Percentiles rank a stretch among this genome's conserved stretches.
Evolutionary conservation across 83 land plant species (phyloP).

Genomic region (Larix sibirica): DNA sequence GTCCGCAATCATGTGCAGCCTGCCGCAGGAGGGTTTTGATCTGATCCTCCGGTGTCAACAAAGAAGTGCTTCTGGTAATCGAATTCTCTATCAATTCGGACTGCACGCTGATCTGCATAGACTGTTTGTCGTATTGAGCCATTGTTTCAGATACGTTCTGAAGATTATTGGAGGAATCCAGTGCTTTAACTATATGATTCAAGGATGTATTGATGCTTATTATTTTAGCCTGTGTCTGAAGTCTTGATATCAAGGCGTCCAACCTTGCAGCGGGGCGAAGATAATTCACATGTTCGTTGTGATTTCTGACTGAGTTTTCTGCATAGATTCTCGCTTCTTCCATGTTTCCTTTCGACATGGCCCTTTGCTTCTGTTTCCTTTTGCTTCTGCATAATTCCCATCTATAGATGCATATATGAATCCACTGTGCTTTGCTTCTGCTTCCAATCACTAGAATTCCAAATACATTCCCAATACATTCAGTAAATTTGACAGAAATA

Average conservation of each 20-base stretch:
- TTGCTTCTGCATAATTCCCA: conserved; percentile 15
- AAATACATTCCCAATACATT: too few relatives aligned
- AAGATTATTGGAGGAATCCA: not conserved
- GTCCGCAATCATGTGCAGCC: not conserved
- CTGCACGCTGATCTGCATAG: not conserved
- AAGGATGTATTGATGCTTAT: not conserved
- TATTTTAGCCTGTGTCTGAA: not conserved
- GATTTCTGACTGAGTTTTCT: conserved; percentile 33
- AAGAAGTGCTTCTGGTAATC: not conserved
- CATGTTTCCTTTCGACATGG: conserved; percentile 36
- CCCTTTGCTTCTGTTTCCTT: conserved; percentile 32
- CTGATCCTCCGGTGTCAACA: not conserved
- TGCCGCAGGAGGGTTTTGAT: not conserved
- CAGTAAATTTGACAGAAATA: too few relatives aligned
- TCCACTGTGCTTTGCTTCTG: conserved; percentile 22
- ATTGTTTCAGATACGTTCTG: not conserved
- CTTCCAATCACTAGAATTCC: not conserved
- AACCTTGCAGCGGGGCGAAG: conserved; percentile 31
- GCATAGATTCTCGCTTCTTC: conserved; percentile 41
- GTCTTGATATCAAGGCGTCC: conserved; percentile 16
- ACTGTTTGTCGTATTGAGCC: not conserved
- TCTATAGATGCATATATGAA: too few relatives aligned
- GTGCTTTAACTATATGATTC: not conserved
- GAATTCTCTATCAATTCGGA: not conserved
- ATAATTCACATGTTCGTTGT: conserved; percentile 39